Evolutionary conservation across 1,139 yeast species (phyloP).

Genomic region (Candida mesenterica): DNA sequence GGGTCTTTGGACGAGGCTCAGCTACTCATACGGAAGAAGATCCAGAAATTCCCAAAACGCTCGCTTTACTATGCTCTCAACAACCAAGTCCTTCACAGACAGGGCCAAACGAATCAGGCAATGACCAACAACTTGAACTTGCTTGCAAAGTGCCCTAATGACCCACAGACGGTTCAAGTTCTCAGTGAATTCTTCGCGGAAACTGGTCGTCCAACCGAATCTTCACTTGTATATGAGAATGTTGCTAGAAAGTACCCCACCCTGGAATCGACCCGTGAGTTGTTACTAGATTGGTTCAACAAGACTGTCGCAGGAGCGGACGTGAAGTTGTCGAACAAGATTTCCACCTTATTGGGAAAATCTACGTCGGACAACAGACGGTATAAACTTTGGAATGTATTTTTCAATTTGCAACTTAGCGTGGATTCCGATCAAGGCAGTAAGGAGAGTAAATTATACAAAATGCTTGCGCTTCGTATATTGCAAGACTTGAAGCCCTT

Average conservation of each 20-base stretch:
- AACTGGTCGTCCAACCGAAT: slow-evolving; percentile 35
- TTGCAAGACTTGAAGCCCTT: slow-evolving; percentile 46
- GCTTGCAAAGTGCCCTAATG: slow-evolving; percentile 49
- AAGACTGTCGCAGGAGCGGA: slow-evolving; percentile 37
- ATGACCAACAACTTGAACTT: slow-evolving; percentile 41
- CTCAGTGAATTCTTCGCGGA: slow-evolving; percentile 38
- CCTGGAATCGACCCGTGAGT: slow-evolving; percentile 25
- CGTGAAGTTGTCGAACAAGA: slow-evolving; percentile 12
- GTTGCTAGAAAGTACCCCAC: slow-evolving; percentile 55
- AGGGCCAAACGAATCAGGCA: slow-evolving; percentile 47
- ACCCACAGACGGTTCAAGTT: slow-evolving; percentile 50
- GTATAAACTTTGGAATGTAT: slow-evolving; percentile 15
- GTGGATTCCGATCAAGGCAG: slow-evolving; percentile 13
- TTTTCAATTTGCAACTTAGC: slow-evolving; percentile 12
- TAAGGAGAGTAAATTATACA: slow-evolving; percentile 47
- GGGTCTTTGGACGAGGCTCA: slow-evolving; percentile 58
- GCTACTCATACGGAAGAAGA: slow-evolving; percentile 46
- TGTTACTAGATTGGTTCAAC: slow-evolving; percentile 51
- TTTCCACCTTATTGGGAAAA: slow-evolving; percentile 12
- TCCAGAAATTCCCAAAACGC: slow-evolving; percentile 55
- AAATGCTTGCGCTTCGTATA: slow-evolving; percentile 55
- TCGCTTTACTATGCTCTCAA: slow-evolving; percentile 53
- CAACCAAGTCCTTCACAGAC: slow-evolving; percentile 40
- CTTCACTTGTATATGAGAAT: slow-evolving; percentile 50
- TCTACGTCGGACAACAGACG: slow-evolving; percentile 9